Conservation (phyloP, 495 filamentous ascomycete species). For the Annulohypoxylon moriforme region DNA sequence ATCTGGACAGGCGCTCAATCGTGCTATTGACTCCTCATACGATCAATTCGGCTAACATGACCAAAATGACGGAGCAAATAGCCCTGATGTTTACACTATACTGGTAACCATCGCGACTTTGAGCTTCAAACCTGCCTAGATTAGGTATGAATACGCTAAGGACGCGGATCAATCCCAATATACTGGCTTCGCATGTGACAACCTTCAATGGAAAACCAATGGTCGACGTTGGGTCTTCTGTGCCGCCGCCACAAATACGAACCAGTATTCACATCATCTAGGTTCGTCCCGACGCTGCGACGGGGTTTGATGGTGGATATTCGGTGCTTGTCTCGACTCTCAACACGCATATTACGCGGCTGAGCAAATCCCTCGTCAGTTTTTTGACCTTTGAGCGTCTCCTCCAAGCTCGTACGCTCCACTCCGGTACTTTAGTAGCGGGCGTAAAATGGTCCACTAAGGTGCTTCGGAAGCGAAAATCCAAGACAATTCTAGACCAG, state of each 20-base stretch:
- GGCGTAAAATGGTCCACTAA: slow-evolving; percentile 39
- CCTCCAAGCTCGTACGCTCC: slow-evolving; percentile 16
- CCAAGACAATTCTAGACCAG: slow-evolving; percentile 41
- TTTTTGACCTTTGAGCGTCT: neutral
- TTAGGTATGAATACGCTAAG: slow-evolving; percentile 16
- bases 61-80: neutral
- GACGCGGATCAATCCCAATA: slow-evolving; percentile 34
- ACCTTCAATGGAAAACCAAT: slow-evolving; percentile 15
- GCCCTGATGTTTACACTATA: slow-evolving; percentile 9
- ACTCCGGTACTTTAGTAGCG: slow-evolving; percentile 19
- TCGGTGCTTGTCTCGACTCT: slow-evolving; percentile 13
- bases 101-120: slow-evolving; percentile 9
- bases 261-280: slow-evolving; percentile 21
- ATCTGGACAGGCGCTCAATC: neutral
- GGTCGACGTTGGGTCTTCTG: slow-evolving; percentile 19
- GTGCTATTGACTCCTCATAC: slow-evolving; percentile 15
- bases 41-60: slow-evolving; percentile 4
- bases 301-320: slow-evolving; percentile 33
- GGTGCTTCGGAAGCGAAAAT: slow-evolving; percentile 28
- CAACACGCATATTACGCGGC: slow-evolving; percentile 2
- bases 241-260: slow-evolving; percentile 15
- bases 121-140: slow-evolving; percentile 12
- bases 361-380: slow-evolving; percentile 19
- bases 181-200: slow-evolving; percentile 37
- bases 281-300: slow-evolving; percentile 26